Percentiles rank a stretch among this genome's conserved stretches.
Conservation (phyloP, 768 basidiomycete genomes). For the Boletellus ananiceps region DNA sequence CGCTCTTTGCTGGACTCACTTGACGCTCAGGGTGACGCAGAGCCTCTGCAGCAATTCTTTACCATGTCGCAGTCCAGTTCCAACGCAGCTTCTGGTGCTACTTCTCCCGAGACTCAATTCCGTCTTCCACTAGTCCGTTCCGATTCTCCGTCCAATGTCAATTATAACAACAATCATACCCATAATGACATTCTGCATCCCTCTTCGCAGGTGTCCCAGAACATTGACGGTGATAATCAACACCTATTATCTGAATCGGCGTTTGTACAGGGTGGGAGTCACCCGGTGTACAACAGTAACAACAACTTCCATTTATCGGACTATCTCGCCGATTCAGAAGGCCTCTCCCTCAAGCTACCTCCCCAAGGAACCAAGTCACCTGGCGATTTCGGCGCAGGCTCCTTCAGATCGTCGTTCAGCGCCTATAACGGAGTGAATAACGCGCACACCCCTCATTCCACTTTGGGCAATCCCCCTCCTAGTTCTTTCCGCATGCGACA, state of each 20-base stretch:
- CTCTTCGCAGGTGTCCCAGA: constrained; percentile 24
- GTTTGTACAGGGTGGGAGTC: constrained; percentile 31
- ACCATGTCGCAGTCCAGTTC: constrained; percentile 46
- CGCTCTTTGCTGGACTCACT: constrained; percentile 78
- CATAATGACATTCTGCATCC: constrained; percentile 29
- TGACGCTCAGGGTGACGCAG: constrained; percentile 80
- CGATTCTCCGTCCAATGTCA: constrained; percentile 46
- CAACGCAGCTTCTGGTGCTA: constrained; percentile 45
- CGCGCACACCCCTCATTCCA: constrained; percentile 18
- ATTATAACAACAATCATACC: constrained; percentile 34
- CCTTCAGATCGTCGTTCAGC: constrained; percentile 36
- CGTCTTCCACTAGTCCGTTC: constrained; percentile 46
- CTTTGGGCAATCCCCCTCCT: constrained; percentile 30
- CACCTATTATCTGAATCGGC: constrained; percentile 24
- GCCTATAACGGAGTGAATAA: constrained; percentile 28
- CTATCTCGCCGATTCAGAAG: constrained; percentile 31
- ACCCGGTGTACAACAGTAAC: constrained; percentile 41
- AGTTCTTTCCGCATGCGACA: constrained; percentile 36
- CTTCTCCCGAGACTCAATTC: constrained; percentile 53
- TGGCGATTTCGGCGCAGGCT: constrained; percentile 34
- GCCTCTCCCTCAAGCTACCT: constrained; percentile 30
- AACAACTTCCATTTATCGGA: constrained; percentile 33
- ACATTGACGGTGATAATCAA: constrained; percentile 33
- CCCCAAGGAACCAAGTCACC: constrained; percentile 26
- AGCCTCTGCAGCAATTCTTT: constrained; percentile 50